These are phyloP conservation scores for Cyberlindnera misumaiensis DNA, from an alignment of 805 yeast genomes.

Conservation along the genomic window DNA sequence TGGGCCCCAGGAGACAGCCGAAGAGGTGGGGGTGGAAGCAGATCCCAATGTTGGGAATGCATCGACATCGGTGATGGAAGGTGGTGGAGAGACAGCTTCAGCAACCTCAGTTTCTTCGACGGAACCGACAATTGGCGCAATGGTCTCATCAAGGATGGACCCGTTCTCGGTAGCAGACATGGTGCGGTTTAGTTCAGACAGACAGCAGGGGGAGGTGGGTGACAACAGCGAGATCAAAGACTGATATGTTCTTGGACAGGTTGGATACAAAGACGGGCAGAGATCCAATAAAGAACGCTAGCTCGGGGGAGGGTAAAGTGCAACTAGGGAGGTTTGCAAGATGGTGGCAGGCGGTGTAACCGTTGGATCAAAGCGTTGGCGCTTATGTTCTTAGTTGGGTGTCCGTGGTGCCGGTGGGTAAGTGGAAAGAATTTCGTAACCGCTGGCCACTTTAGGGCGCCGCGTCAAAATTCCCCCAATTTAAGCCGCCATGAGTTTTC, in stretches of 20 bases:
- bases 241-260: neutral
- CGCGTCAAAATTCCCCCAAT: too few species aligned
- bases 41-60: conserved; percentile 66
- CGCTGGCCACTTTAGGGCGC: too few species aligned
- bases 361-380: too few species aligned
- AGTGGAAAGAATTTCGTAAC: too few species aligned
- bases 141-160: conserved; percentile 1
- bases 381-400: too few species aligned
- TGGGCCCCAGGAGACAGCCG: conserved; percentile 34
- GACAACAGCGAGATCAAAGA: neutral
- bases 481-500: too few species aligned
- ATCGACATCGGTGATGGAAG: conserved; percentile 42
- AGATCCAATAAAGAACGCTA: neutral
- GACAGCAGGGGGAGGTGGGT: conserved; percentile 1
- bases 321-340: too few species aligned
- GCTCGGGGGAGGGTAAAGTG: too few species aligned
- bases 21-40: conserved; percentile 27
- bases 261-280: neutral
- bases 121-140: neutral
- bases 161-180: conserved; percentile 3
- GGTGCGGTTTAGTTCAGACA: neutral
- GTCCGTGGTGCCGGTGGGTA: too few species aligned
- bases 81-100: conserved; percentile 20
- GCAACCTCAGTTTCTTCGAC: conserved; percentile 3
- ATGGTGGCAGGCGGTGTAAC: too few species aligned